These are phyloP conservation scores for Cyberlindnera subsufficiens DNA, from an alignment of 805 yeast genomes.

Conservation along the genomic window DNA sequence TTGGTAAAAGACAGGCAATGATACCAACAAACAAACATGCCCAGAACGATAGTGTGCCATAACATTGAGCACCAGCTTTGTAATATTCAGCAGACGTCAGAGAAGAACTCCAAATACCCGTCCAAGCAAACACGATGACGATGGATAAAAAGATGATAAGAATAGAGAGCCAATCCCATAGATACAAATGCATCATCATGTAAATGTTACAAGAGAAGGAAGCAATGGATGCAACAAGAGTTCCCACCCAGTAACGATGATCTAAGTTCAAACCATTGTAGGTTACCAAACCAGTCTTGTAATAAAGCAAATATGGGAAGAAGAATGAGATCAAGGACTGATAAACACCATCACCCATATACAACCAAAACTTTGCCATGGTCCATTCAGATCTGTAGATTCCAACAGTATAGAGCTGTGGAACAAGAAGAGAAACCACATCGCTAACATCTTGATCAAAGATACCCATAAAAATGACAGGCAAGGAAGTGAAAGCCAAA, in stretches of 20 bases:
- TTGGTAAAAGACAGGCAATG: constrained; percentile 57
- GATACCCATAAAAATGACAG: constrained; percentile 71
- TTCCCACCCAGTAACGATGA: constrained; percentile 72
- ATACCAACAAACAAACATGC: constrained; percentile 61
- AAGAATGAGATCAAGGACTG: constrained; percentile 70
- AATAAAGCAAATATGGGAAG: constrained; percentile 59
- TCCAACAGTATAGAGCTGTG: constrained; percentile 71
- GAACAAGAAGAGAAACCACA: constrained; percentile 62
- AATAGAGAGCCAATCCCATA: constrained; percentile 77
- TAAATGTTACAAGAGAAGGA: constrained; percentile 63
- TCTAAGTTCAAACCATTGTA: constrained; percentile 54
- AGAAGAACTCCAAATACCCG: constrained; percentile 71
- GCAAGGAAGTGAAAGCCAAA: constrained; percentile 77
- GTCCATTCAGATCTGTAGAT: constrained; percentile 70
- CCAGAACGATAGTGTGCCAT: constrained; percentile 63
- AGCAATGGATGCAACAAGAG: constrained; percentile 59
- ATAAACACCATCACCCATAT: constrained; percentile 72
- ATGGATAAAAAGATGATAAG: constrained; percentile 53
- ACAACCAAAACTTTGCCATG: constrained; percentile 59
- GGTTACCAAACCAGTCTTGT: constrained; percentile 37
- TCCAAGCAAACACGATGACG: constrained; percentile 63
- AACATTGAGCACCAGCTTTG: constrained; percentile 58
- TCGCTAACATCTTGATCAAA: constrained; percentile 78
- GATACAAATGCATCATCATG: constrained; percentile 58
- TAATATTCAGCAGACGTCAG: constrained; percentile 52